Conservation (phyloP, 1,284 basidiomycete genomes). For the Cutaneotrichosporon curvatum region DNA sequence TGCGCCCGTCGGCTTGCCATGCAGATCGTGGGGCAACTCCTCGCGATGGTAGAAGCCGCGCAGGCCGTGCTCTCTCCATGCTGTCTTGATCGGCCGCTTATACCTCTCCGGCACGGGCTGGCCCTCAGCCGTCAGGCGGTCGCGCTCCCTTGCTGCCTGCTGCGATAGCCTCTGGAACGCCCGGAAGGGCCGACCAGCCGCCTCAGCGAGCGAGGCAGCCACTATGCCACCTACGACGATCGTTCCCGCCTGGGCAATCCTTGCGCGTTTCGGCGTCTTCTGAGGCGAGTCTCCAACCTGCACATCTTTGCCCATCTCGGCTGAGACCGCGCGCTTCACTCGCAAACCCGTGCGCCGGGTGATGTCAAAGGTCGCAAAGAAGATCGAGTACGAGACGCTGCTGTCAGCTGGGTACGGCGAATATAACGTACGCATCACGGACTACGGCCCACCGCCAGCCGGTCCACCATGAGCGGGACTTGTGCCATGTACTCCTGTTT, state of each 20-base stretch:
- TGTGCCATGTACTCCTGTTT: constrained; percentile 32
- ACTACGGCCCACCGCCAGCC: constrained; percentile 41
- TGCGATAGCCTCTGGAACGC: not conserved
- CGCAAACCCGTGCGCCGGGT: constrained; percentile 38
- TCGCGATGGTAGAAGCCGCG: constrained; percentile 28
- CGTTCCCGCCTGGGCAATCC: constrained; percentile 41
- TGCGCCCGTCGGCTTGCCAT: not conserved
- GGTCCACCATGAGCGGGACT: constrained; percentile 37
- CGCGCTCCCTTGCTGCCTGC: constrained; percentile 6
- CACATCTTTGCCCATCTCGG: not conserved
- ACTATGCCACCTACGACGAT: constrained; percentile 42
- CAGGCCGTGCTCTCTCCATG: constrained; percentile 22
- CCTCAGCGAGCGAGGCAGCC: constrained; percentile 37
- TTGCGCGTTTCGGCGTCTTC: constrained; percentile 30
- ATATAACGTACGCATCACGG: constrained; percentile 38
- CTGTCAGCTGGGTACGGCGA: not conserved
- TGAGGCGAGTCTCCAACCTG: constrained; percentile 1
- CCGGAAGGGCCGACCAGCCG: constrained; percentile 37
- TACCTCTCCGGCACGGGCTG: constrained; percentile 2
- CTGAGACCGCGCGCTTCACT: constrained; percentile 23
- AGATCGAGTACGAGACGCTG: constrained; percentile 40
- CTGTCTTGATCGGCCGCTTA: constrained; percentile 3
- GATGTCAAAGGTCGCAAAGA: constrained; percentile 45
- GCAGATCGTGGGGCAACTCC: constrained; percentile 5
- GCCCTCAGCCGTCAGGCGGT: constrained; percentile 1